These are phyloP conservation scores for Pleoardoris graminearum DNA, from an alignment of 2,329 filamentous ascomycete species.

Conservation along the genomic window DNA sequence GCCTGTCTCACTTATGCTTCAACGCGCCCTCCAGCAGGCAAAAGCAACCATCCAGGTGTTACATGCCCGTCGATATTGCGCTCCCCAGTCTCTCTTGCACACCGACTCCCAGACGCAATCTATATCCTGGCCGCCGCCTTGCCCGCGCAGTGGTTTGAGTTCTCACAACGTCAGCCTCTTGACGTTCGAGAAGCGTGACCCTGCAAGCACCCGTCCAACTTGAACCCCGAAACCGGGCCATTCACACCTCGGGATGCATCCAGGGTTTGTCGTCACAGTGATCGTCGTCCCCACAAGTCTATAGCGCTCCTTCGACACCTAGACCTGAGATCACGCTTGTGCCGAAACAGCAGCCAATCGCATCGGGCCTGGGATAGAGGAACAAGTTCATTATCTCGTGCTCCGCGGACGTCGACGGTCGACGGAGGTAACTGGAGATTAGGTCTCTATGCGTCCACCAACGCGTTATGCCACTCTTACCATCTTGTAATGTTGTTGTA, in stretches of 20 bases:
- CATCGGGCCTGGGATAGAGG: neutral
- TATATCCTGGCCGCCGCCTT: conserved; percentile 10
- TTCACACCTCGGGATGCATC: conserved; percentile 5
- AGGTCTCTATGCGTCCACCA: neutral
- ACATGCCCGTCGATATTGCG: conserved; percentile 22
- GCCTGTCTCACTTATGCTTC: conserved; percentile 20
- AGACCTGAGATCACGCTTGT: conserved; percentile 7
- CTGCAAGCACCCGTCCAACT: conserved; percentile 14
- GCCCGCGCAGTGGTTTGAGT: conserved; percentile 23
- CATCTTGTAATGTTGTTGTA: too few species aligned
- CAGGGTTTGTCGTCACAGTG: conserved; percentile 7
- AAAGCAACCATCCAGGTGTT: conserved; percentile 7
- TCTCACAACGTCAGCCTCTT: conserved; percentile 26
- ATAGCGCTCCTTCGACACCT: conserved; percentile 11
- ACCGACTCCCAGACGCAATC: conserved; percentile 8
- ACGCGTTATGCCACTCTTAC: too few species aligned
- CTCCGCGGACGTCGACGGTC: neutral
- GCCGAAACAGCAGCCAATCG: conserved; percentile 16
- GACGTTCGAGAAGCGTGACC: conserved; percentile 12
- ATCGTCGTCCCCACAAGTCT: conserved; percentile 12
- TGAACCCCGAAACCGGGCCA: conserved; percentile 22
- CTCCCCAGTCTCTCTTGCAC: conserved; percentile 10
- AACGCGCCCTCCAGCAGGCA: conserved; percentile 6
- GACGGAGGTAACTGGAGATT: neutral
- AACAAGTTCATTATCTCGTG: neutral